Evolutionary conservation across 306 rosid species (phyloP), one percentile per base, ranked within the genome.

Genomic region (Prosopis cineraria): DNA sequence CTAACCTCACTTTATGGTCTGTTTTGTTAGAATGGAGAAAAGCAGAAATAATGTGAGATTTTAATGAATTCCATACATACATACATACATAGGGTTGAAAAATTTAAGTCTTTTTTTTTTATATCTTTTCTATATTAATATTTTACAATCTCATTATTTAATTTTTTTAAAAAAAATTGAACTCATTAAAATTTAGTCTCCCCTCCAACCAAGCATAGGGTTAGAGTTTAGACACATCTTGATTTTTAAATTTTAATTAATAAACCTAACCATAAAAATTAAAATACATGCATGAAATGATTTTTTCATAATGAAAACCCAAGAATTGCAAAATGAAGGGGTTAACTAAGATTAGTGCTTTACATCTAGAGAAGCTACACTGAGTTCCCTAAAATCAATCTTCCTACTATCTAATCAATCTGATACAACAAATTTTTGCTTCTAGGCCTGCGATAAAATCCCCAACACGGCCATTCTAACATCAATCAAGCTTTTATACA

Each of bases 381-480:
- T 63, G 50, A 65, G 73, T 34, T 71, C 68, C 81, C 72, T 78
- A 58, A 10, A 24, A 52, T 63, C 29, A 75, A 69, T 29, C 55
- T 68, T 52, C 11, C 53, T 70, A 45, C 56, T 59, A 22, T 72
- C 79, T 72, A 80, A 40, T 50, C 67, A 80, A 40, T 70, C 69
- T 39, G 62, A 73, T 73, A 44, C 40, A 43, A 66, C 50, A 34
- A 55, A 41, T 70, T 29, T 44, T 1, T n/a, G 16, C 0, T 24
- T 55, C 16, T 70, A 73, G n/a, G 85, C 73, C 53, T 79, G 85
- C 8, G 90, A 87, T 74, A 87, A 74, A 53, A 87, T 84, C 71
- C 88, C 88, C 83, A 87, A n/a, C 69, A 84, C 81, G 50, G 17
- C 79, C 88, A 87, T 77, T 79, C 88, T 82, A 77, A 87, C 69